These are phyloP conservation scores for Jimgerdemannia flammicorona DNA, from an alignment of 192 early-diverging fungal species.

Conservation along the genomic window DNA sequence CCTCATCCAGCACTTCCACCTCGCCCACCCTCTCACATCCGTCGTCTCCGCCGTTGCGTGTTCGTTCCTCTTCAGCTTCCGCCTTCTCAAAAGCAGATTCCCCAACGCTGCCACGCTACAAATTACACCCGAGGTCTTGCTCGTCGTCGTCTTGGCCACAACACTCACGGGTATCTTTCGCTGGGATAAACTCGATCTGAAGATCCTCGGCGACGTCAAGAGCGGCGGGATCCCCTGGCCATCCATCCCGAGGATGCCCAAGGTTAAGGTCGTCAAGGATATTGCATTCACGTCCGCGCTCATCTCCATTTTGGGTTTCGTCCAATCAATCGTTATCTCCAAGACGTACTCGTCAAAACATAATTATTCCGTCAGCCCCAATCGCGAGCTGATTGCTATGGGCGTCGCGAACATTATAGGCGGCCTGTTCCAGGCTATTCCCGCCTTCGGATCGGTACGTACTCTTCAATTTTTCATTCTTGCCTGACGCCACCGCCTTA, in stretches of 20 bases:
- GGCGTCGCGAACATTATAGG: slow-evolving; percentile 87
- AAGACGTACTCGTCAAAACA: slow-evolving; percentile 90
- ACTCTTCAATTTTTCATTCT: neutral
- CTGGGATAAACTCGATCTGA: slow-evolving; percentile 73
- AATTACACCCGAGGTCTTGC: slow-evolving; percentile 86
- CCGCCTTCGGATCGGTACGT: slow-evolving; percentile 33
- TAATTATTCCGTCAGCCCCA: slow-evolving; percentile 90
- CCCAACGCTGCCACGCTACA: slow-evolving; percentile 49
- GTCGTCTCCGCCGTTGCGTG: slow-evolving; percentile 67
- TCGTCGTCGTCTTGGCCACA: slow-evolving; percentile 78
- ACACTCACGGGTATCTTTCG: slow-evolving; percentile 53
- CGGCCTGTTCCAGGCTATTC: slow-evolving; percentile 59
- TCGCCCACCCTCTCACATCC: slow-evolving; percentile 67
- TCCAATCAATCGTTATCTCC: slow-evolving; percentile 93
- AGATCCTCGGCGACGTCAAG: slow-evolving; percentile 75
- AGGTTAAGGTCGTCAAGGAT: slow-evolving; percentile 55
- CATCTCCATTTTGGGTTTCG: slow-evolving; percentile 96
- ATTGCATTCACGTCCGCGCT: slow-evolving; percentile 81
- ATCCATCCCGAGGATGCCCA: slow-evolving; percentile 57
- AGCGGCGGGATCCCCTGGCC: slow-evolving; percentile 57
- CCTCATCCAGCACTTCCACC: slow-evolving; percentile 59
- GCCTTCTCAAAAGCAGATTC: slow-evolving; percentile 51
- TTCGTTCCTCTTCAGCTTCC: slow-evolving; percentile 58
- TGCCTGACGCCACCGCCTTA: too few relatives aligned
- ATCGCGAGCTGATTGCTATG: slow-evolving; percentile 95